A percentile compares a stretch with the other conserved stretches of the same genome.
These are phyloP conservation scores for Puccinia hordei DNA, from an alignment of 1,284 basidiomycete species.

Conservation along the genomic window DNA sequence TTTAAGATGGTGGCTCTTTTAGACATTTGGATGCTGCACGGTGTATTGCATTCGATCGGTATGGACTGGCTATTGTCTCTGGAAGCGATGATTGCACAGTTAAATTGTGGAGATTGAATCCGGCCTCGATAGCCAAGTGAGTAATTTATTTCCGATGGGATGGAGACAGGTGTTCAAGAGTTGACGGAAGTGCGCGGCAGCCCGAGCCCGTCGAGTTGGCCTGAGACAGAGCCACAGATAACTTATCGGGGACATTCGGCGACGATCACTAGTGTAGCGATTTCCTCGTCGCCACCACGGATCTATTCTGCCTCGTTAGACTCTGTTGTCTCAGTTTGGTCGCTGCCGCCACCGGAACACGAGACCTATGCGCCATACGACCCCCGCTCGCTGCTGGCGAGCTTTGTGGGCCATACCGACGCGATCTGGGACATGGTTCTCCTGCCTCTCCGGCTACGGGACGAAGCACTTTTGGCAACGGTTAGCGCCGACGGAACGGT, in stretches of 20 bases:
- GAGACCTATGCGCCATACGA: constrained; percentile 85
- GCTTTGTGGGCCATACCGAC: constrained; percentile 87
- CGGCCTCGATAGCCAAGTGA: constrained; percentile 45
- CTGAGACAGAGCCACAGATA: constrained; percentile 81
- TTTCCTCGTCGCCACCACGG: constrained; percentile 73
- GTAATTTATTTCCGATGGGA: constrained; percentile 36
- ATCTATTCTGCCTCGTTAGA: constrained; percentile 92
- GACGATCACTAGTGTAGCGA: constrained; percentile 84
- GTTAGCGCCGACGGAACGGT: constrained; percentile 87
- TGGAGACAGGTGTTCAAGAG: constrained; percentile 65
- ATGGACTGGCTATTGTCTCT: constrained; percentile 78
- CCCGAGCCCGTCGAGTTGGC: constrained; percentile 52
- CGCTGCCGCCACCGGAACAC: constrained; percentile 69
- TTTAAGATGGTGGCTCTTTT: background rate
- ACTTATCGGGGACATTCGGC: constrained; percentile 91
- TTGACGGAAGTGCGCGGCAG: constrained; percentile 60
- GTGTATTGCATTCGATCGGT: constrained; percentile 82
- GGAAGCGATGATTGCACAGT: constrained; percentile 93
- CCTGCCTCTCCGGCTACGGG: constrained; percentile 69
- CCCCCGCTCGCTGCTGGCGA: constrained; percentile 71
- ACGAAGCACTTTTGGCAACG: constrained; percentile 72
- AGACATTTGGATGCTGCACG: constrained; percentile 93
- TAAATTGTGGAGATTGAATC: constrained; percentile 81
- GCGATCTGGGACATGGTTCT: constrained; percentile 88
- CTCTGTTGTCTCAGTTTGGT: constrained; percentile 88